Evolutionary conservation across 2,329 filamentous ascomycete genomes (phyloP).

Genomic region (Coleophoma eucalyptorum): DNA sequence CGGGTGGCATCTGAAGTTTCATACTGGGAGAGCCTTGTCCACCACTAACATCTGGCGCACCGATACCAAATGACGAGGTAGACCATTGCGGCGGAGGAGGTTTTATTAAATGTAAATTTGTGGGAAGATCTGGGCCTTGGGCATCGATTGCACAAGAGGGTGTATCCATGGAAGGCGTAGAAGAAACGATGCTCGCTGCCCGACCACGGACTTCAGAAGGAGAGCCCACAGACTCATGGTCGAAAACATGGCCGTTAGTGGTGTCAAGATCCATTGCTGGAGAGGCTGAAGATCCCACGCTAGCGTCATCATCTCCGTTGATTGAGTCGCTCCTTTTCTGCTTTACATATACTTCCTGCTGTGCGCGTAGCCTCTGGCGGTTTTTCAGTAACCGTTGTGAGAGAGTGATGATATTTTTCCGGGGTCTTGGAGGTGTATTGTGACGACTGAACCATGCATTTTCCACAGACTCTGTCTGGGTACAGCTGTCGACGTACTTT

Average conservation of each 20-base stretch:
- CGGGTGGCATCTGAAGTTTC: constrained; percentile 51
- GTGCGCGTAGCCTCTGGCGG: constrained; percentile 14
- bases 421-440: constrained; percentile 10
- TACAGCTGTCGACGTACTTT: constrained; percentile 22
- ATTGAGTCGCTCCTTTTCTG: constrained; percentile 5
- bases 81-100: constrained; percentile 27
- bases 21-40: constrained; percentile 19
- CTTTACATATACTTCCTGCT: constrained; percentile 11
- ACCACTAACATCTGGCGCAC: background rate
- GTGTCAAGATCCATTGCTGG: constrained; percentile 16
- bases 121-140: constrained; percentile 21
- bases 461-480: constrained; percentile 26
- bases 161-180: constrained; percentile 19
- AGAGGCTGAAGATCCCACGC: constrained; percentile 7
- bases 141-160: constrained; percentile 15
- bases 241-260: background rate
- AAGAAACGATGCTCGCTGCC: constrained; percentile 20
- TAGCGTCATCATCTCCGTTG: constrained; percentile 6
- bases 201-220: constrained; percentile 17
- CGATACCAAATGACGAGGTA: constrained; percentile 6
- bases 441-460: constrained; percentile 25
- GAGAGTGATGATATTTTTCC: constrained; percentile 22
- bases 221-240: constrained; percentile 10
- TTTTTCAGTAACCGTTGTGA: constrained; percentile 25
- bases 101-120: constrained; percentile 18